These are phyloP conservation scores for Anisogramma anomala DNA, from an alignment of 2,329 filamentous ascomycete genomes.

Conservation along the genomic window DNA sequence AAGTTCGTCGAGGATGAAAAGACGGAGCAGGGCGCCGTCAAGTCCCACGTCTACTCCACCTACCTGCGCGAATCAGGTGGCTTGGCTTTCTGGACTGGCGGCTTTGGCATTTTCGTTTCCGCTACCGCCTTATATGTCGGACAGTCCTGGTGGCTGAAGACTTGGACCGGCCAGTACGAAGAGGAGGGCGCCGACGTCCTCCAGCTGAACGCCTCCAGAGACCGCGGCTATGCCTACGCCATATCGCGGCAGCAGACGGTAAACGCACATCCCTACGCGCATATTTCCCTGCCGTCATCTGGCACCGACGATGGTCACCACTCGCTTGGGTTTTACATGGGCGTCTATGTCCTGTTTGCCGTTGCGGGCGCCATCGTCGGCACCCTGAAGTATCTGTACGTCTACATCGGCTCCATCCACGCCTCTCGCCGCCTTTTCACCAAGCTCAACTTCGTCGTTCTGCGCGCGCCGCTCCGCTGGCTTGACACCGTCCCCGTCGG, in stretches of 20 bases:
- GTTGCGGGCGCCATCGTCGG: slow-evolving; percentile 45
- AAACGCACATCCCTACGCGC: slow-evolving; percentile 28
- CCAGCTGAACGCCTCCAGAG: slow-evolving; percentile 19
- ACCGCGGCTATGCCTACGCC: slow-evolving; percentile 31
- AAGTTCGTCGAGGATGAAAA: slow-evolving; percentile 69
- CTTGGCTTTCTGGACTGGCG: slow-evolving; percentile 45
- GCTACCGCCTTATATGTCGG: slow-evolving; percentile 45
- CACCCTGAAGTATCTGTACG: slow-evolving; percentile 49
- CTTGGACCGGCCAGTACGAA: slow-evolving; percentile 45
- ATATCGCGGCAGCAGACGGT: slow-evolving; percentile 34
- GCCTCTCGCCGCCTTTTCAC: slow-evolving; percentile 60
- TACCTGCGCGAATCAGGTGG: slow-evolving; percentile 60
- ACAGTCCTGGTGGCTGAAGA: slow-evolving; percentile 51
- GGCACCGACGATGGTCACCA: slow-evolving; percentile 20
- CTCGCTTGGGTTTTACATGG: slow-evolving; percentile 51
- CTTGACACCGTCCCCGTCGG: slow-evolving; percentile 70
- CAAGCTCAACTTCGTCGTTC: slow-evolving; percentile 52
- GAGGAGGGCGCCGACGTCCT: slow-evolving; percentile 19
- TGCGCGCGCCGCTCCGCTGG: slow-evolving; percentile 66
- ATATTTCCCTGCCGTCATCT: slow-evolving; percentile 16
- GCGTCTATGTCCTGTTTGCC: slow-evolving; percentile 54
- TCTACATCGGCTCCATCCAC: slow-evolving; percentile 53
- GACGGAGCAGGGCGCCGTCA: slow-evolving; percentile 60
- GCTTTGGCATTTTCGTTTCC: slow-evolving; percentile 40
- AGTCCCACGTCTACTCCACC: slow-evolving; percentile 51